These are phyloP conservation scores for Suillus plorans DNA, from an alignment of 768 basidiomycete species.

Conservation along the genomic window DNA sequence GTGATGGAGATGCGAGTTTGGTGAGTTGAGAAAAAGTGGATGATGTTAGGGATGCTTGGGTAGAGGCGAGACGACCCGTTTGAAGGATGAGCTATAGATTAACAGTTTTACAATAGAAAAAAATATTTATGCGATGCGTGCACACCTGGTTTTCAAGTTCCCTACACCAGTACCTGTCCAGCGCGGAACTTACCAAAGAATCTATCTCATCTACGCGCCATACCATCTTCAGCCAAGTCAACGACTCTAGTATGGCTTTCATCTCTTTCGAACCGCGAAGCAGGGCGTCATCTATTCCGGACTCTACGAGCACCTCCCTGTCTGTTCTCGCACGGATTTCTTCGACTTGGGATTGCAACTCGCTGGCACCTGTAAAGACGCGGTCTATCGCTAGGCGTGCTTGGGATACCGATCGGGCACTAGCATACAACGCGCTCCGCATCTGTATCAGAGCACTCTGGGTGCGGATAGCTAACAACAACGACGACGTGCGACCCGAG, in stretches of 20 bases:
- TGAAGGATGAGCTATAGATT: constrained; percentile 59
- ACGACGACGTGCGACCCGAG: constrained; percentile 5
- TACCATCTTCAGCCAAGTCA: constrained; percentile 40
- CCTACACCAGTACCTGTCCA: constrained; percentile 38
- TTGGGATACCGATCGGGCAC: constrained; percentile 30
- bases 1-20: constrained; percentile 35
- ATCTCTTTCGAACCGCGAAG: constrained; percentile 29
- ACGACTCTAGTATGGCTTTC: constrained; percentile 26
- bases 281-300: constrained; percentile 26
- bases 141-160: constrained; percentile 52
- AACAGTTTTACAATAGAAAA: background rate
- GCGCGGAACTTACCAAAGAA: constrained; percentile 29
- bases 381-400: constrained; percentile 35
- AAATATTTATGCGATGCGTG: constrained; percentile 2
- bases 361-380: constrained; percentile 34
- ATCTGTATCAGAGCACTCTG: constrained; percentile 41
- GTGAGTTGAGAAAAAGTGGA: constrained; percentile 42
- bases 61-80: constrained; percentile 53
- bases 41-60: constrained; percentile 44
- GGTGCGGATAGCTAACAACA: constrained; percentile 29
- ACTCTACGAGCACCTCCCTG: constrained; percentile 39
- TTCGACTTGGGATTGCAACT: constrained; percentile 39
- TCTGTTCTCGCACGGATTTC: constrained; percentile 36
- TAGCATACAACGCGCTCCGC: constrained; percentile 39
- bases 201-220: constrained; percentile 43